Conservation (phyloP, 306 rosid species). For the Vigna radiata region DNA sequence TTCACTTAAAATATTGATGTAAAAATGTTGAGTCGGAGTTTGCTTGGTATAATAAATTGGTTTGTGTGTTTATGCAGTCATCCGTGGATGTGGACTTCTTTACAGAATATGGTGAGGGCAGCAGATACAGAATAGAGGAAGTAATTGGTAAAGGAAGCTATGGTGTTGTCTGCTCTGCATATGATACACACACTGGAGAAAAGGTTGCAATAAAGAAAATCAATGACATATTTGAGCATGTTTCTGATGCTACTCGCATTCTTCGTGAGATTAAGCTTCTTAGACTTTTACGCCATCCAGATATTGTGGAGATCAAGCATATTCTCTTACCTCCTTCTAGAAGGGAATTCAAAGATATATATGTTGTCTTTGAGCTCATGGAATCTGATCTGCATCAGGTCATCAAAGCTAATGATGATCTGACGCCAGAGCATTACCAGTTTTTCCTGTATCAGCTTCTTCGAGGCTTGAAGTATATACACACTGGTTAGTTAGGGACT, state of each 20-base stretch:
- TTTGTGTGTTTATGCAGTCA: constrained; percentile 67
- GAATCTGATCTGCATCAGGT: constrained; percentile 99
- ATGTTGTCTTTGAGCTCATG: constrained; percentile 99
- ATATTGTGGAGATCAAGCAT: constrained; percentile 99
- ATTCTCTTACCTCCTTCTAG: constrained; percentile 97
- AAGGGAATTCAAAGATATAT: constrained; percentile 98
- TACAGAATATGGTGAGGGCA: constrained; percentile 98
- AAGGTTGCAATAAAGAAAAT: constrained; percentile 98
- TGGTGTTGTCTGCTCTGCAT: constrained; percentile 99
- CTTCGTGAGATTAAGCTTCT: constrained; percentile 99
- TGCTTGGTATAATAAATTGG: constrained; percentile 33
- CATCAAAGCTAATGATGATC: constrained; percentile 98
- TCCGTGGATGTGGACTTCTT: constrained; percentile 91
- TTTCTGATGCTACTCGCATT: constrained; percentile 97
- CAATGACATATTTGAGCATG: constrained; percentile 98
- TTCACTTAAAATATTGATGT: neutral
- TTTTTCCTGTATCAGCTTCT: constrained; percentile 99
- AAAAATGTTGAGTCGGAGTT: neutral
- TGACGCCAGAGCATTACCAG: constrained; percentile 97
- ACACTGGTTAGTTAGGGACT: constrained; percentile 71
- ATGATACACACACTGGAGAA: constrained; percentile 87
- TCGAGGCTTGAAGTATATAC: constrained; percentile 96
- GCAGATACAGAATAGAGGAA: constrained; percentile 97
- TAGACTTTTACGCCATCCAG: constrained; percentile 93
- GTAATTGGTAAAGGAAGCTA: constrained; percentile 99